phyloP scores from a whole-genome alignment of 1,284 basidiomycete species.

The Cryptococcus sp. region DNA sequence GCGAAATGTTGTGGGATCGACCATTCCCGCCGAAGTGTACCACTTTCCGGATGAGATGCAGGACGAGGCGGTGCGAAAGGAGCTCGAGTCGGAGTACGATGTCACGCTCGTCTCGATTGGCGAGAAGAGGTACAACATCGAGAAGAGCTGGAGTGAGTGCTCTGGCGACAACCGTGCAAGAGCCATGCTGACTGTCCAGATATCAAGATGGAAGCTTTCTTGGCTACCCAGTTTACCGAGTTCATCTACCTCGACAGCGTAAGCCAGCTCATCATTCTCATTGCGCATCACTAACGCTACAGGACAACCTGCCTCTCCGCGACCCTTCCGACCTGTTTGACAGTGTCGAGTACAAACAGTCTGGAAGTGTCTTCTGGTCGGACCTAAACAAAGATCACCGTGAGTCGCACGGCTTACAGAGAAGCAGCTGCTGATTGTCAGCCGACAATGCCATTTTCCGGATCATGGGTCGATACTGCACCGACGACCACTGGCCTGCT shows the following conservation, averaged over 20 bases:
- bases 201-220: slow-evolving; percentile 44
- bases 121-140: slow-evolving; percentile 14
- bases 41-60: slow-evolving; percentile 48
- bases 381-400: slow-evolving; percentile 51
- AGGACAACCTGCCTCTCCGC: slow-evolving; percentile 47
- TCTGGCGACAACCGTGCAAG: not conserved
- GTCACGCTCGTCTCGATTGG: slow-evolving; percentile 25
- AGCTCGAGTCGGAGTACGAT: slow-evolving; percentile 29
- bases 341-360: slow-evolving; percentile 43
- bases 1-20: slow-evolving; percentile 41
- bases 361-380: slow-evolving; percentile 49
- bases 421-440: slow-evolving; percentile 11
- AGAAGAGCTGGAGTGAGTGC: slow-evolving; percentile 34
- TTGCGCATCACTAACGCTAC: not conserved
- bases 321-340: slow-evolving; percentile 49
- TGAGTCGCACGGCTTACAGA: slow-evolving; percentile 17
- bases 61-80: slow-evolving; percentile 26
- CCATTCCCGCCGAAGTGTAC: slow-evolving; percentile 48
- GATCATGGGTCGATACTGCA: slow-evolving; percentile 45
- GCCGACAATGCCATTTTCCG: slow-evolving; percentile 51
- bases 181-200: slow-evolving; percentile 11
- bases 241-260: slow-evolving; percentile 46
- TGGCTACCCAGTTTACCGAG: slow-evolving; percentile 41
- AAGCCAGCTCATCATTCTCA: slow-evolving; percentile 8
- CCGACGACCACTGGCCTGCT: slow-evolving; percentile 48